phyloP scores from a whole-genome alignment of 2,329 filamentous ascomycete species.

The Exserohilum rostratum region DNA sequence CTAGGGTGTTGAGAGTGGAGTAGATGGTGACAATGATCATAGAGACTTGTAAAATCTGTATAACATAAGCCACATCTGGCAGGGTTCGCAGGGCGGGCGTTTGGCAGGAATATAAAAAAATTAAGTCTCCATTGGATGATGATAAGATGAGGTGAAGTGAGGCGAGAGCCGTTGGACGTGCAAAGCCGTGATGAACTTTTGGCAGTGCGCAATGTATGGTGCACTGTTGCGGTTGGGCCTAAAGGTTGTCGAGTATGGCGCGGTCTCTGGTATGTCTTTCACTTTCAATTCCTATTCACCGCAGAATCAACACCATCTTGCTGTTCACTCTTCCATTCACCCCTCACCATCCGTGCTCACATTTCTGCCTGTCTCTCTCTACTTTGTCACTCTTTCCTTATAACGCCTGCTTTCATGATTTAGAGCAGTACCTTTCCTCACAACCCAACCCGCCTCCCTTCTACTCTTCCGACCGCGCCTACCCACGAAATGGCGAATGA shows the following conservation, averaged over 20 bases:
- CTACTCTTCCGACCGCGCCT: slow-evolving; percentile 13
- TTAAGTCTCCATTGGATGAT: slow-evolving; percentile 6
- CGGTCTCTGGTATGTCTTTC: slow-evolving; percentile 10
- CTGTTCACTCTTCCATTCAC: background rate
- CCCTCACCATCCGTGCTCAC: slow-evolving; percentile 5
- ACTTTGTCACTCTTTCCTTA: slow-evolving; percentile 1
- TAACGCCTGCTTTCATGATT: slow-evolving; percentile 3
- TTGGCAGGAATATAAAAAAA: slow-evolving; percentile 36
- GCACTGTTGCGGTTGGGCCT: background rate
- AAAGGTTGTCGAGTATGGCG: background rate
- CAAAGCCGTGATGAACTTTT: background rate
- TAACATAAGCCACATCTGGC: slow-evolving; percentile 29
- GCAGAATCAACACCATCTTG: background rate
- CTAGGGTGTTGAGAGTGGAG: slow-evolving; percentile 73
- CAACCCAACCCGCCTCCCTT: slow-evolving; percentile 8
- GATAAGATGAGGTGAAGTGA: slow-evolving; percentile 2
- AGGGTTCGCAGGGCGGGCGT: slow-evolving; percentile 32
- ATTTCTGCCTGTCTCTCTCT: background rate
- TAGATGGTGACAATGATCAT: slow-evolving; percentile 50
- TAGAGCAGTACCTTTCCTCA: slow-evolving; percentile 15
- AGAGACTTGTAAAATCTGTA: slow-evolving; percentile 35
- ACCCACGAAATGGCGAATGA: slow-evolving; percentile 33
- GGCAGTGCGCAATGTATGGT: background rate
- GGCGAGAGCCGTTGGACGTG: background rate
- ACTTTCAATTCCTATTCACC: slow-evolving; percentile 9